Evolutionary conservation across 352 stramenopile species (phyloP).

Genomic region (Globisporangium cederbergense): DNA sequence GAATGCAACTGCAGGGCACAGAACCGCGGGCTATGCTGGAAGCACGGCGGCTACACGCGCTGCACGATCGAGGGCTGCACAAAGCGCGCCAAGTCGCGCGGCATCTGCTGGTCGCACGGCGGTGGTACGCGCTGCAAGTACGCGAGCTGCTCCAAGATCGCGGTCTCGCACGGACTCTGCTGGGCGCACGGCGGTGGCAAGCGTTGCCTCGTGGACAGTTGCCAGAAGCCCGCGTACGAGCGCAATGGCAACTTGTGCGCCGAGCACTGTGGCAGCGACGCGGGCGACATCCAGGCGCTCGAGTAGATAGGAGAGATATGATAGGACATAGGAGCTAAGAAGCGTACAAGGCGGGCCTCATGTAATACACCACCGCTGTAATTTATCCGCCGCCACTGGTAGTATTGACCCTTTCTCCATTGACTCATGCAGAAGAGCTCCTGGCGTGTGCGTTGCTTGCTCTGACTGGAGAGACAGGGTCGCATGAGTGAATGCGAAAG

Average conservation of each 20-base stretch:
- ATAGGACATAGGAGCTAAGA: too few relatives aligned
- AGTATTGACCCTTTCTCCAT: too few relatives aligned
- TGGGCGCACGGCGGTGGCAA: slow-evolving; percentile 59
- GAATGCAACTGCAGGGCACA: slow-evolving; percentile 36
- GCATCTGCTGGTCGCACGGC: slow-evolving; percentile 32
- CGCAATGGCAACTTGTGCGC: slow-evolving; percentile 31
- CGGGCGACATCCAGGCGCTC: too few relatives aligned
- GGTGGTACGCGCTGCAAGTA: slow-evolving; percentile 43
- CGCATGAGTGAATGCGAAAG: too few relatives aligned
- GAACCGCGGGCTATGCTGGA: slow-evolving; percentile 39
- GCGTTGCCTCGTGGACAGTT: slow-evolving; percentile 40
- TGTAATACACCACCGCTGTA: too few relatives aligned
- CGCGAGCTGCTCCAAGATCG: slow-evolving; percentile 50
- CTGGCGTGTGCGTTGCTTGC: too few relatives aligned
- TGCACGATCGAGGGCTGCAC: slow-evolving; percentile 49
- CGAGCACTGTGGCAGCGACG: too few relatives aligned
- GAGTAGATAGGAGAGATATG: too few relatives aligned
- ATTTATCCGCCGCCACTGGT: too few relatives aligned
- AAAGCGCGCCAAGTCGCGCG: slow-evolving; percentile 35
- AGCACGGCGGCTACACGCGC: slow-evolving; percentile 46
- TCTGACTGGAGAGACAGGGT: too few relatives aligned
- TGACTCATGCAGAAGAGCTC: too few relatives aligned
- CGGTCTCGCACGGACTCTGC: slow-evolving; percentile 44
- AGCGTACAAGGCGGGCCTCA: too few relatives aligned
- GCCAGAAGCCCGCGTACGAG: slow-evolving; percentile 49